phyloP scores from a whole-genome alignment of 345 rosid genomes.

The Mallotus nudiflorus region DNA sequence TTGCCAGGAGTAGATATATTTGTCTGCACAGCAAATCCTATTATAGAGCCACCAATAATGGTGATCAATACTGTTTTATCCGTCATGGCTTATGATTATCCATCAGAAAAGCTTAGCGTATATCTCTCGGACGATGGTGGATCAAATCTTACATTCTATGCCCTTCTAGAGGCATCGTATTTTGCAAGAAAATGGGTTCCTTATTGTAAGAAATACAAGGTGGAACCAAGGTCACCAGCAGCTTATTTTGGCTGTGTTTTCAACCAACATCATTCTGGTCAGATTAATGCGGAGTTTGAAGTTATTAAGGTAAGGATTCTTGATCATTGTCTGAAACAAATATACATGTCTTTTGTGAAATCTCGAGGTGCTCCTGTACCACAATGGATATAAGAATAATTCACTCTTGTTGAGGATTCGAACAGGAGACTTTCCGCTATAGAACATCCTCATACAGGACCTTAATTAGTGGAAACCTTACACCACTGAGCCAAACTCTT shows the following conservation, averaged over 20 bases:
- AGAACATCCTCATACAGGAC: too few relatives aligned
- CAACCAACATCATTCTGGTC: not conserved
- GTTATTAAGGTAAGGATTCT: constrained; percentile 28
- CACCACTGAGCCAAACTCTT: too few relatives aligned
- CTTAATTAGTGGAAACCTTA: too few relatives aligned
- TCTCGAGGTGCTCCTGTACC: too few relatives aligned
- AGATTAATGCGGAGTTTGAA: not conserved
- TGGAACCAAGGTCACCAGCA: constrained; percentile 59
- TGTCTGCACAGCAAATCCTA: constrained; percentile 70
- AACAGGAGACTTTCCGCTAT: too few relatives aligned
- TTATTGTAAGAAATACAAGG: constrained; percentile 48
- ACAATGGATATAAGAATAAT: too few relatives aligned
- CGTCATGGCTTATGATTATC: too few relatives aligned
- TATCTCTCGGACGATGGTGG: too few relatives aligned
- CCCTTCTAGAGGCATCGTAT: constrained; percentile 53
- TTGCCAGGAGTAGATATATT: constrained; percentile 63
- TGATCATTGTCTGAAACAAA: too few relatives aligned
- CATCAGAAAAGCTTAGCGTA: too few relatives aligned
- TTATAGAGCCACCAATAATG: constrained; percentile 65
- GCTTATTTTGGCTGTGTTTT: constrained; percentile 38
- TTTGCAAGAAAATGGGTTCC: constrained; percentile 65
- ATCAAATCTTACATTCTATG: constrained; percentile 59
- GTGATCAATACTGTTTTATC: constrained; percentile 63
- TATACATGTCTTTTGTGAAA: too few relatives aligned
- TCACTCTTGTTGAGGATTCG: too few relatives aligned